phyloP scores from a whole-genome alignment of 805 yeast genomes.

The Priceomyces castillae region DNA sequence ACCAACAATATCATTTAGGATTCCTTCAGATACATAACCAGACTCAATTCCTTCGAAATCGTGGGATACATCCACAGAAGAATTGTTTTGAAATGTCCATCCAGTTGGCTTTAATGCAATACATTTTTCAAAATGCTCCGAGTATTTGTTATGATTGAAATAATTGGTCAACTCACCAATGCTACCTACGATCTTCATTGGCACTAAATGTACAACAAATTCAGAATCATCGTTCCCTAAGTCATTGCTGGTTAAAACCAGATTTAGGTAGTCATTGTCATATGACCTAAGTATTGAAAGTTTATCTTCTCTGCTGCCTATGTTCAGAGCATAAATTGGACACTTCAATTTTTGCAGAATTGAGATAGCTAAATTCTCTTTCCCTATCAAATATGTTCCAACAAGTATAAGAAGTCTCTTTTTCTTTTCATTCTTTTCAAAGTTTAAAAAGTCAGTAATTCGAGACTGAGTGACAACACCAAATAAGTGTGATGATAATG shows the following conservation, averaged over 20 bases:
- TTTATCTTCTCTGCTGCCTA: constrained; percentile 45
- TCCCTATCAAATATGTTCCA: constrained; percentile 92
- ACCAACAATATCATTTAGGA: neutral
- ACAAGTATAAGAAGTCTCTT: constrained; percentile 57
- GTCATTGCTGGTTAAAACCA: constrained; percentile 26
- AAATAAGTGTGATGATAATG: constrained; percentile 29
- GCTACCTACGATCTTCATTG: constrained; percentile 56
- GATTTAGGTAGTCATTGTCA: constrained; percentile 41
- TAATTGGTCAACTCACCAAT: constrained; percentile 47
- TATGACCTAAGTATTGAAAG: constrained; percentile 42
- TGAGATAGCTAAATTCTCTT: constrained; percentile 76
- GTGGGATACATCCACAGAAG: neutral
- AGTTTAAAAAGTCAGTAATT: constrained; percentile 35
- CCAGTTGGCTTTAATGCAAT: constrained; percentile 88
- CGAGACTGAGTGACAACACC: constrained; percentile 35
- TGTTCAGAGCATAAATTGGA: constrained; percentile 53
- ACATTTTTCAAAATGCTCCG: constrained; percentile 51
- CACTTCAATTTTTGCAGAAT: constrained; percentile 51
- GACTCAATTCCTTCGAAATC: neutral
- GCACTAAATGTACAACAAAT: constrained; percentile 61
- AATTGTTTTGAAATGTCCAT: constrained; percentile 57
- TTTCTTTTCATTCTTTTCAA: constrained; percentile 16
- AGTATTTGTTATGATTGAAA: constrained; percentile 45
- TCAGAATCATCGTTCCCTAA: constrained; percentile 47
- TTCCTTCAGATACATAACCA: neutral